A percentile compares a stretch with the other conserved stretches of the same genome.
phyloP scores from a whole-genome alignment of 1,139 yeast genomes.

The Suhomyces yuchorum region DNA sequence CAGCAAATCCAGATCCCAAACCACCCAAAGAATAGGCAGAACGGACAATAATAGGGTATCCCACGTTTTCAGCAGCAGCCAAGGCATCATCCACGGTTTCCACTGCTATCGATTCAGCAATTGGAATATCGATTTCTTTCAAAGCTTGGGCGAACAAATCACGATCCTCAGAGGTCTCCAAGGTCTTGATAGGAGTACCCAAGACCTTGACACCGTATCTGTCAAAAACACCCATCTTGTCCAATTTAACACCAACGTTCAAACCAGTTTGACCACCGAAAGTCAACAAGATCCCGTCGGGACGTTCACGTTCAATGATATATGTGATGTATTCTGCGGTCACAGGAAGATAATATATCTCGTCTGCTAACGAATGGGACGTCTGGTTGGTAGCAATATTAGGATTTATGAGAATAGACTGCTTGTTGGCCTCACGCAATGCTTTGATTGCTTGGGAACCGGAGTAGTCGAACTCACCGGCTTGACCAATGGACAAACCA shows the following conservation, averaged over 20 bases:
- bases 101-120: constrained; percentile 95
- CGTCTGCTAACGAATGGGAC: constrained; percentile 93
- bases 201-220: constrained; percentile 90
- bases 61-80: constrained; percentile 79
- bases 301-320: constrained; percentile 92
- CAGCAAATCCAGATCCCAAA: constrained; percentile 96
- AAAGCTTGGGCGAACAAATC: constrained; percentile 93
- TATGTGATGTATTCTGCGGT: constrained; percentile 94
- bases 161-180: constrained; percentile 97
- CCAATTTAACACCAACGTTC: constrained; percentile 93
- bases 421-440: constrained; percentile 82
- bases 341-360: constrained; percentile 92
- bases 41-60: constrained; percentile 96
- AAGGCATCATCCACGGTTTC: constrained; percentile 92
- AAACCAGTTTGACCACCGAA: constrained; percentile 99
- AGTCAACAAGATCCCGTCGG: constrained; percentile 92
- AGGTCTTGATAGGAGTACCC: constrained; percentile 94
- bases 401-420: constrained; percentile 88
- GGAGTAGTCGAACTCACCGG: constrained; percentile 98
- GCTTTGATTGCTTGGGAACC: constrained; percentile 99
- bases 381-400: constrained; percentile 98
- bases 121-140: constrained; percentile 90
- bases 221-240: constrained; percentile 89
- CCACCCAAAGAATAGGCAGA: constrained; percentile 98
- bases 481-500: constrained; percentile 97